Evolutionary conservation across 768 basidiomycete species (phyloP).

Genomic region (Lyophyllum atratum): DNA sequence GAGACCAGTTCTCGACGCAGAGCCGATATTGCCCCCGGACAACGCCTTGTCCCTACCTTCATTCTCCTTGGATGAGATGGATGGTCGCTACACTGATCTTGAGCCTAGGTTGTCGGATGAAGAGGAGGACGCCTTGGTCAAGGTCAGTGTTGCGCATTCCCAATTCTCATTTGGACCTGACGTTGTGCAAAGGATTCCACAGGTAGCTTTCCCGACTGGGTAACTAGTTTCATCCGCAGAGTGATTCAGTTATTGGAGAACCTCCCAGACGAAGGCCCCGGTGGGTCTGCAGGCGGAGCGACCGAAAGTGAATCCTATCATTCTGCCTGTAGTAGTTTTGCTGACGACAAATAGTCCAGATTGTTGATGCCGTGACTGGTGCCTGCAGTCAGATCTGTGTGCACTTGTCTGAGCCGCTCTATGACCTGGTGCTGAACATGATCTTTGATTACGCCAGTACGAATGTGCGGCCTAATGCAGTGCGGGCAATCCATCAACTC

Average conservation of each 20-base stretch:
- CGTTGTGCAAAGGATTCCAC: slow-evolving; percentile 53
- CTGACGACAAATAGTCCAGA: slow-evolving; percentile 50
- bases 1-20: slow-evolving; percentile 30
- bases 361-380: slow-evolving; percentile 75
- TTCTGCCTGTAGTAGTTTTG: background rate
- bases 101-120: slow-evolving; percentile 49
- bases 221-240: slow-evolving; percentile 75
- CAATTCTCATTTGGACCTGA: background rate
- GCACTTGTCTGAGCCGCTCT: slow-evolving; percentile 73
- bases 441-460: slow-evolving; percentile 82
- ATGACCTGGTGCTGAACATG: slow-evolving; percentile 80
- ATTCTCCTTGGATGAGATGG: slow-evolving; percentile 38
- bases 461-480: slow-evolving; percentile 82
- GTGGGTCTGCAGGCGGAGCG: slow-evolving; percentile 61
- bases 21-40: slow-evolving; percentile 32
- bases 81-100: slow-evolving; percentile 36
- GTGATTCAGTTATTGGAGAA: slow-evolving; percentile 84
- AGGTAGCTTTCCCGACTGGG: slow-evolving; percentile 78
- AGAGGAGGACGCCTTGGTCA: slow-evolving; percentile 72
- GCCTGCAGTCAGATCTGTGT: slow-evolving; percentile 79
- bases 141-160: slow-evolving; percentile 28
- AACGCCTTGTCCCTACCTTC: slow-evolving; percentile 34
- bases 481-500: slow-evolving; percentile 83
- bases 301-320: slow-evolving; percentile 52
- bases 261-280: slow-evolving; percentile 78